A percentile compares a stretch with the other conserved stretches of the same genome.
phyloP scores from a whole-genome alignment of 192 early-diverging fungal genomes.

The Coemansia sp. region DNA sequence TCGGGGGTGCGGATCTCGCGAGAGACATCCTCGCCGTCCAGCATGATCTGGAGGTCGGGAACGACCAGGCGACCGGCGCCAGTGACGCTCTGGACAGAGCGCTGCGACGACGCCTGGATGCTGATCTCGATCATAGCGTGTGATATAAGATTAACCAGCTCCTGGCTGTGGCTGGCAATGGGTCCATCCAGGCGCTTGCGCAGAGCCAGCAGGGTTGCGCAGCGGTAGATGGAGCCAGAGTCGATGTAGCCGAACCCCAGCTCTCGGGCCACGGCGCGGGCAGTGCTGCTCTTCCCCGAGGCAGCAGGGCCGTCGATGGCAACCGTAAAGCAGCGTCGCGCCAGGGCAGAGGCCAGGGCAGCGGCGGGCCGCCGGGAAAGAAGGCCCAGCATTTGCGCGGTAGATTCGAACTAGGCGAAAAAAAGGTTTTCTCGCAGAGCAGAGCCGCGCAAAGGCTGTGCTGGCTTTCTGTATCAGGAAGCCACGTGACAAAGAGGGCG shows the following conservation, averaged over 20 bases:
- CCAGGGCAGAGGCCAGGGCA: not conserved
- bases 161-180: slow-evolving; percentile 4
- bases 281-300: slow-evolving; percentile 78
- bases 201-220: slow-evolving; percentile 29
- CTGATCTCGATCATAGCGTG: slow-evolving; percentile 13
- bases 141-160: slow-evolving; percentile 30
- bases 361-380: not conserved
- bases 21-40: slow-evolving; percentile 63
- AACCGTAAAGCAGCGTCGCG: slow-evolving; percentile 47
- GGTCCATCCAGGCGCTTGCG: slow-evolving; percentile 10
- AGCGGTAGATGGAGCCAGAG: slow-evolving; percentile 64
- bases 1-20: slow-evolving; percentile 52
- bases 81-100: slow-evolving; percentile 3
- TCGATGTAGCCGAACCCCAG: slow-evolving; percentile 73
- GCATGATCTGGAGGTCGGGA: slow-evolving; percentile 25
- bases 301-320: slow-evolving; percentile 81
- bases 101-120: slow-evolving; percentile 12
- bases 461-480: not conserved
- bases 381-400: not conserved
- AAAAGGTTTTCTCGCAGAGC: too few species aligned
- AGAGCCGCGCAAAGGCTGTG: too few species aligned
- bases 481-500: too few species aligned
- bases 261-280: slow-evolving; percentile 58
- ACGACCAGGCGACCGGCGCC: slow-evolving; percentile 16
- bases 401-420: not conserved